Evolutionary conservation across 805 yeast species (phyloP).

Genomic region (Kodamaea laetipori): DNA sequence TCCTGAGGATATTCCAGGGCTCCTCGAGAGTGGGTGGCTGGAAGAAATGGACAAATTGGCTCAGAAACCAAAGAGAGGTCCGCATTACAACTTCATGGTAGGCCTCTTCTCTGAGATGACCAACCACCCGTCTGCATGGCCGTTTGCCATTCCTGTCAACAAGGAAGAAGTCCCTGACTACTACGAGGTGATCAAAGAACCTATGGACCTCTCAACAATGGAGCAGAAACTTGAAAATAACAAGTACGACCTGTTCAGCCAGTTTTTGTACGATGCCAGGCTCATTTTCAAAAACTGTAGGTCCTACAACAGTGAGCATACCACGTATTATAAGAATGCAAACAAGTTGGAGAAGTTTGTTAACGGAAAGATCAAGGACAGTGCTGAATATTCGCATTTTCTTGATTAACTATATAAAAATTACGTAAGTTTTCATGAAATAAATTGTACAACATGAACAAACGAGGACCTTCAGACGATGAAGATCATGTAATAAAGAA

Average conservation of each 20-base stretch:
- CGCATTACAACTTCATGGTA: constrained; percentile 93
- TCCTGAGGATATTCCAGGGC: constrained; percentile 83
- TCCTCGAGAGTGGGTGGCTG: constrained; percentile 95
- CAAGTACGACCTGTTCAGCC: constrained; percentile 86
- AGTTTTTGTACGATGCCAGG: constrained; percentile 84
- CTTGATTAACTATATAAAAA: constrained; percentile 28
- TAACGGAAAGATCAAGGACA: constrained; percentile 77
- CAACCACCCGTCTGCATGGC: constrained; percentile 98
- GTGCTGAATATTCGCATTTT: constrained; percentile 86
- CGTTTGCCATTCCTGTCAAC: constrained; percentile 90
- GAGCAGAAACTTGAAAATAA: constrained; percentile 90
- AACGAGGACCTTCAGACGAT: constrained; percentile 14
- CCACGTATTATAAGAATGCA: constrained; percentile 95
- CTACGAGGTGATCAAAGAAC: constrained; percentile 93
- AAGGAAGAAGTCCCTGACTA: constrained; percentile 95
- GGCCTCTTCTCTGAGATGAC: constrained; percentile 84
- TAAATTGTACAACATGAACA: too few species aligned
- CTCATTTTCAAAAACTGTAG: constrained; percentile 90
- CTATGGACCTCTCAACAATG: constrained; percentile 97
- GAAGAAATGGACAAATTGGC: constrained; percentile 98
- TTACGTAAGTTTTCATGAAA: too few species aligned
- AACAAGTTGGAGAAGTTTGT: constrained; percentile 90
- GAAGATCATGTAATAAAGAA: constrained; percentile 33
- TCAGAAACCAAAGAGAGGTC: constrained; percentile 89
- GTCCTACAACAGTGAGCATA: constrained; percentile 87